Evolutionary conservation across 202 grass and related monocot genomes (phyloP), one percentile per base, ranked within the genome.

Genomic region (Elaeis oleifera): DNA sequence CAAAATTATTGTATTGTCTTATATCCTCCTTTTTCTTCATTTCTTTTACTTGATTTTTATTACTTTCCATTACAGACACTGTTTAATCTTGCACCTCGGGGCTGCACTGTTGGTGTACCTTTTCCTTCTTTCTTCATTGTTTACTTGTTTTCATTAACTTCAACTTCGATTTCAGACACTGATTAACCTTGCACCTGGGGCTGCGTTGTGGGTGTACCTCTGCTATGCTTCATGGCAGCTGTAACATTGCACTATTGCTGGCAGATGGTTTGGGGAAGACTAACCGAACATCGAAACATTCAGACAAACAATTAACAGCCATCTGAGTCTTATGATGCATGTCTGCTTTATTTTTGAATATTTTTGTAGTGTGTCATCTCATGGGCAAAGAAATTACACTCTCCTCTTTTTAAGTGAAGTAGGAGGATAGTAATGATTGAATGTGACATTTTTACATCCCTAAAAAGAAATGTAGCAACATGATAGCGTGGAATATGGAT

Each of bases 131-230:
- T 1, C 5, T 31, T 31, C 28, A 31, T 31, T 6, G 28, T 31
- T 4, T 31, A 31, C 28, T 31, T 6, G 28, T 31, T 31, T 6
- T 31, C 5, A 31, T 31, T 31, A 31, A 6, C 28, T 31, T 31
- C 28, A 31, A 31, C 28, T 31, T 31, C 5, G 28, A 31, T 83
- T 82, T 72, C 85, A 99, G 94, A 99, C 85, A 51, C 60, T 99
- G 44, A 58, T 92, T 53, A 99, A 92, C 70, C 84, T 99, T 59
- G 80, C 71, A 17, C 88, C 94, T 2, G 88, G 82, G 88, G 94
- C 54, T 99, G 94, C 69, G 36, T 84, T n/a, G 32, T 89, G 49
- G 82, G 85, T 16, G 78, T 79, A 26, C 94, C 88, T 28, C 75
- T 92, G 19, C 58, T 99, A 26, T 84, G 74, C n/a, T 53, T 82